A percentile compares a stretch with the other conserved stretches of the same genome.
Evolutionary conservation across 257 asterid species (phyloP).

Genomic region (Solanum commersonii): DNA sequence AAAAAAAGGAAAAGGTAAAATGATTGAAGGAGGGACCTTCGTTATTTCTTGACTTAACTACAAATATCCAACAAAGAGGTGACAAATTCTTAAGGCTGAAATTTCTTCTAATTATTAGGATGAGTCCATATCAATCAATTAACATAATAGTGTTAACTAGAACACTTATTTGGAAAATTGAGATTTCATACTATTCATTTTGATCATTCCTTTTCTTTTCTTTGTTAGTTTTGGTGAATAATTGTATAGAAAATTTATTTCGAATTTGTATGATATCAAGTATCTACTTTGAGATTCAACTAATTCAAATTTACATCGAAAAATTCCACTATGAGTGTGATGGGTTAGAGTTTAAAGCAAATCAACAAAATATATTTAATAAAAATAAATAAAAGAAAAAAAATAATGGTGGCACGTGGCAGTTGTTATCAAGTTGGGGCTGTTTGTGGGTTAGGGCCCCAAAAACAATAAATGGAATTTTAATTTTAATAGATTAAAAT

Average conservation of each 20-base stretch:
- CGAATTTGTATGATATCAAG: too few species aligned
- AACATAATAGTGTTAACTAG: background rate
- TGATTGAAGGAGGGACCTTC: background rate
- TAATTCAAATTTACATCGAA: too few species aligned
- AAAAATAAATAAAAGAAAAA: background rate
- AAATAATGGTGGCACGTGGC: constrained; percentile 16
- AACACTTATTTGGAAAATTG: background rate
- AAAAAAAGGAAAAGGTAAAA: background rate
- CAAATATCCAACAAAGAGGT: background rate
- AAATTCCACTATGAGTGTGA: background rate
- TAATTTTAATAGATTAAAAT: background rate
- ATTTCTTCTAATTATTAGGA: background rate
- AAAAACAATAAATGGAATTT: constrained; percentile 11
- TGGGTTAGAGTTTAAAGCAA: background rate
- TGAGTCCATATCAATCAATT: background rate
- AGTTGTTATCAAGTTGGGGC: constrained; percentile 18
- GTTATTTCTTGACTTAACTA: background rate
- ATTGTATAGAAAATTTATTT: too few species aligned
- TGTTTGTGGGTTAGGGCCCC: constrained; percentile 21
- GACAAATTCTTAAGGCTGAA: background rate
- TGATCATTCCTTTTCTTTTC: background rate
- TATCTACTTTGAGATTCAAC: too few species aligned
- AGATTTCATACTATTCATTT: background rate
- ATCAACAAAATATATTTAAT: background rate
- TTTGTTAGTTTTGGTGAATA: background rate